Percentiles rank a stretch among this genome's conserved stretches.
Evolutionary conservation across 768 basidiomycete genomes (phyloP).

Genomic region (Russula vinacea): DNA sequence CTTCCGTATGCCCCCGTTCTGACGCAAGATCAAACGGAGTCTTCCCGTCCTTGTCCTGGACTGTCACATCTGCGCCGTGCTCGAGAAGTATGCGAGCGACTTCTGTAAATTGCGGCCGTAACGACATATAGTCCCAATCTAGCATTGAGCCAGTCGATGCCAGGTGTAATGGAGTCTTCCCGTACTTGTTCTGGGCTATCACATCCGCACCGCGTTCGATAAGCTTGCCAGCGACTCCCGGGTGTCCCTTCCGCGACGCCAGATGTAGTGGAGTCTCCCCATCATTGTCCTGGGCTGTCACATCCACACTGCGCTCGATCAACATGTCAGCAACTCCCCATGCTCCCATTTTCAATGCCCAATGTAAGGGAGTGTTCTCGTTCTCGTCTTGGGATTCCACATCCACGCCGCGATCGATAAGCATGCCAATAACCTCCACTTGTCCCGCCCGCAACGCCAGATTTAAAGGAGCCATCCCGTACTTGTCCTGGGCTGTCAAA

Average conservation of each 20-base stretch:
- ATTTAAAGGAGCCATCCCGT: background rate
- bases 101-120: no score
- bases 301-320: background rate
- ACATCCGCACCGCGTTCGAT: no score
- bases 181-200: no score
- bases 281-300: background rate
- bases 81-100: background rate
- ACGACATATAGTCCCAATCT: no score
- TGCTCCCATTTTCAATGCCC: no score
- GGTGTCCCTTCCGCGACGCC: background rate
- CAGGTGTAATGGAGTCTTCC: no score
- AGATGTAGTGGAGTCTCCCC: background rate
- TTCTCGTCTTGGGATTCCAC: no score
- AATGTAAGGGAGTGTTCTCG: no score
- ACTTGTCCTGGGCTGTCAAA: background rate
- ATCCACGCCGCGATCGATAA: background rate
- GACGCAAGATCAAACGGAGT: background rate
- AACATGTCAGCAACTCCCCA: background rate
- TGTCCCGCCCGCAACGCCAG: background rate
- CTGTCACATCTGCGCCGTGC: background rate
- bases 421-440: background rate
- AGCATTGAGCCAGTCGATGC: no score
- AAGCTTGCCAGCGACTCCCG: no score
- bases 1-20: background rate
- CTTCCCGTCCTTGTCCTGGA: background rate